Evolutionary conservation across 208 protist genomes (phyloP), one percentile per base, ranked within the genome.

Genomic region (Acanthamoeba healyi): DNA sequence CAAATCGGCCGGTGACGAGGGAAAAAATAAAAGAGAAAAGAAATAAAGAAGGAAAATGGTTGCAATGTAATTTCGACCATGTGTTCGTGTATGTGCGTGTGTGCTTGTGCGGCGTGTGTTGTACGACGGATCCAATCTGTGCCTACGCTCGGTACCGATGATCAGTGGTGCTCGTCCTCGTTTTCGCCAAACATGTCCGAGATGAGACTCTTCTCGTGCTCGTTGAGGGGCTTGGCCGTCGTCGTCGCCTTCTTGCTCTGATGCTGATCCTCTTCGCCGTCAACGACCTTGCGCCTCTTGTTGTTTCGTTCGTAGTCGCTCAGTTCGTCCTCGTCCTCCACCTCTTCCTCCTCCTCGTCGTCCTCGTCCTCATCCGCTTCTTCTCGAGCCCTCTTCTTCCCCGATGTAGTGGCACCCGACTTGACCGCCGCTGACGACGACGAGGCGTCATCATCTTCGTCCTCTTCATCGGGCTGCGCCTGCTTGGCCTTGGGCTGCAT

Each of bases 361-460:
- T 46, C 46, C 5, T 58, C 77, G 0, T 86, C 46, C 24, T 56
- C 46, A 17, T 58, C 77, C 38, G 24, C 77, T 24, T 58, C 77
- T 7, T 86, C 77, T 86, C 77, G 7, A 6, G 40, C 56, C 42
- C 77, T 46, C 32, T 86, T 58, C 19, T 86, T 86, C 40, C 46
- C 77, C 36, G 44, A 12, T 10, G 19, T 32, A 36, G 29, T 40
- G 2, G 36, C 24, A n/a, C 40, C n/a, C 65, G 7, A 17, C 34
- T 32, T 34, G 12, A 10, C 12, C n/a, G 32, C 65, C 65, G 2
- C 4, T 40, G 9, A n/a, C 12, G n/a, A 12, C 65, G 40, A 22
- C 65, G 36, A 32, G 10, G 65, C 40, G 65, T 34, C 65, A 19
- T 74, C 65, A 9, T 74, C 26, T 7, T 65, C 56, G 3, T 74